Conservation (phyloP, 108 stramenopile species). For the Nitzschia sp. region DNA sequence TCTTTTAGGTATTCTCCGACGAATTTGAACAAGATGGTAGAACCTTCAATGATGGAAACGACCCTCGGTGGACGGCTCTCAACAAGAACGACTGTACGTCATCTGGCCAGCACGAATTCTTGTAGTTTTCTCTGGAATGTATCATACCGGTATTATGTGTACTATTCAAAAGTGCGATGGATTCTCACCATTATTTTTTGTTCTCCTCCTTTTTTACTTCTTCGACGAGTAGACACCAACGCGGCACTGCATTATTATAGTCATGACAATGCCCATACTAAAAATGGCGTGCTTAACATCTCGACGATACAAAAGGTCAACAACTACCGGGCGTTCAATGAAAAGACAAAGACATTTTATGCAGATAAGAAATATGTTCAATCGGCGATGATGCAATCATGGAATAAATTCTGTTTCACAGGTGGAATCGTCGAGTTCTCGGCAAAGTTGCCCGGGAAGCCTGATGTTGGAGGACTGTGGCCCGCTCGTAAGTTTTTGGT, state of each 20-base stretch:
- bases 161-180: too few species aligned
- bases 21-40: slow-evolving; percentile 91
- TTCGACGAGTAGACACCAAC: slow-evolving; percentile 68
- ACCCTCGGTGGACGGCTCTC: slow-evolving; percentile 95
- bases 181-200: too few species aligned
- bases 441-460: slow-evolving; percentile 82
- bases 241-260: slow-evolving; percentile 83
- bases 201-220: slow-evolving; percentile 6
- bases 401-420: slow-evolving; percentile 93
- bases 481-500: slow-evolving; percentile 65
- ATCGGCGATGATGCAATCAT: slow-evolving; percentile 86
- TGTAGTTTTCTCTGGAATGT: not conserved
- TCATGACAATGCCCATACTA: slow-evolving; percentile 66
- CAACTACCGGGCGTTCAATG: slow-evolving; percentile 78
- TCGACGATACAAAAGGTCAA: slow-evolving; percentile 65
- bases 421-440: slow-evolving; percentile 88
- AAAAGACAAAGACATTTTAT: slow-evolving; percentile 74
- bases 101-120: not conserved
- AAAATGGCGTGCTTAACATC: slow-evolving; percentile 71
- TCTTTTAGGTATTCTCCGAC: slow-evolving; percentile 82
- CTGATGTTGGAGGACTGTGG: slow-evolving; percentile 80
- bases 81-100: slow-evolving; percentile 75
- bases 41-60: slow-evolving; percentile 89
- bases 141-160: too few species aligned
- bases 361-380: slow-evolving; percentile 75